A percentile compares a stretch with the other conserved stretches of the same genome.
phyloP scores from a whole-genome alignment of 2,329 filamentous ascomycete species.

The Pyrenochaeta sp. region DNA sequence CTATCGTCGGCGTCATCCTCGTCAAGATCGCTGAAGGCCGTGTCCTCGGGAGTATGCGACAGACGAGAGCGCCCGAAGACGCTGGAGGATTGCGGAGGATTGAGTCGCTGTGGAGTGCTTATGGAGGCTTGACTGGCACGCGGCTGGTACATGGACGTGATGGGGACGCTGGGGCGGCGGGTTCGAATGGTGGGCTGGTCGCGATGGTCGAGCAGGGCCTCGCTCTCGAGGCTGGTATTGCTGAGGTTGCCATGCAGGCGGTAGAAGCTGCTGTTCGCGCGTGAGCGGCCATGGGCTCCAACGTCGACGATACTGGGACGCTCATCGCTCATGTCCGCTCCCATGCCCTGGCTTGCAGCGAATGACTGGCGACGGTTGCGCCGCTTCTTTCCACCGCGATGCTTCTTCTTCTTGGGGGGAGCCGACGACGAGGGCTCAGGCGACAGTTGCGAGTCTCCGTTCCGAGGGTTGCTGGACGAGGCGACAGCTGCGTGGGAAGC shows the following conservation, averaged over 20 bases:
- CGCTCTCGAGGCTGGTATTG: conserved; percentile 87
- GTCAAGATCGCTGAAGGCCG: conserved; percentile 60
- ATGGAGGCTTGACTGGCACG: conserved; percentile 32
- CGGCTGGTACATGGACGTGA: conserved; percentile 37
- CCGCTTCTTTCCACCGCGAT: conserved; percentile 80
- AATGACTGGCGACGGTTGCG: conserved; percentile 81
- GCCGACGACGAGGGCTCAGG: conserved; percentile 18
- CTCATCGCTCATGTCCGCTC: conserved; percentile 63
- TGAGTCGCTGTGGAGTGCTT: conserved; percentile 28
- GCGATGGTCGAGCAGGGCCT: conserved; percentile 87
- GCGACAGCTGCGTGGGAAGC: too few relatives aligned
- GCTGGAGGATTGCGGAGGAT: conserved; percentile 14
- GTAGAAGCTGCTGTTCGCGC: conserved; percentile 61
- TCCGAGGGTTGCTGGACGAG: conserved; percentile 8
- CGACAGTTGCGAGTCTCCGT: conserved; percentile 8
- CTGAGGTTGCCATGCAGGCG: conserved; percentile 69
- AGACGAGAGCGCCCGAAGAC: conserved; percentile 35
- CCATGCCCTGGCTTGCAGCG: conserved; percentile 61
- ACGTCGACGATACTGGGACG: conserved; percentile 51
- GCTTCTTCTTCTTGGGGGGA: conserved; percentile 70
- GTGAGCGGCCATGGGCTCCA: conserved; percentile 35
- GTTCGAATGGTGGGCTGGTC: conserved; percentile 52
- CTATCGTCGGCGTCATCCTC: conserved; percentile 58
- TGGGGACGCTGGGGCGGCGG: conserved; percentile 54
- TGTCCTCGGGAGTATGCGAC: conserved; percentile 33